phyloP scores from a whole-genome alignment of 75 land plant genomes.

The Pinus tabuliformis region DNA sequence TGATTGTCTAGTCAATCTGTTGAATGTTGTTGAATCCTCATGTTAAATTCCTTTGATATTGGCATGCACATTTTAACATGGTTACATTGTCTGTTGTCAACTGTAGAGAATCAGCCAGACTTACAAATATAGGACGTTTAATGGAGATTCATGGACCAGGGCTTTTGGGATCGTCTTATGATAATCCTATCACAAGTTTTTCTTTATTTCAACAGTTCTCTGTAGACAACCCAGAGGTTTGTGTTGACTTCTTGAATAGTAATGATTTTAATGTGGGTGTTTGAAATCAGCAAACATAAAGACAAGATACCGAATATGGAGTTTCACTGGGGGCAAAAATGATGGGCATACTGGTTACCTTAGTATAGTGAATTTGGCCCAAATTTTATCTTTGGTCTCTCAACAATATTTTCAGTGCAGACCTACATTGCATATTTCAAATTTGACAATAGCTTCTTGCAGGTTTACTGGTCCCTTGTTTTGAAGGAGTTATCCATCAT shows the following conservation, averaged over 20 bases:
- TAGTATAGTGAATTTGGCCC: background rate
- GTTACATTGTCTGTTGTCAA: no score
- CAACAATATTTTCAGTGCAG: background rate
- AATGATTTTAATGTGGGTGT: background rate
- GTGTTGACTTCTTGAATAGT: background rate
- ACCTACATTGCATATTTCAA: background rate
- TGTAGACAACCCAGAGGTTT: conserved; percentile 75
- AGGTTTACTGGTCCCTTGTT: conserved; percentile 73
- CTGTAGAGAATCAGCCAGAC: conserved; percentile 52
- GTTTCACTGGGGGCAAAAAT: background rate
- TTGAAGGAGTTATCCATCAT: conserved; percentile 58
- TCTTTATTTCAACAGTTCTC: conserved; percentile 63
- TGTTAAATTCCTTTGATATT: no score
- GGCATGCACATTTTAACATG: no score
- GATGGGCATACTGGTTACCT: background rate
- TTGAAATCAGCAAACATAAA: background rate
- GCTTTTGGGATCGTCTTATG: conserved; percentile 67
- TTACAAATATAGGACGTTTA: conserved; percentile 71
- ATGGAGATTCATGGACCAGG: conserved; percentile 67
- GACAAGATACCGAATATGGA: background rate
- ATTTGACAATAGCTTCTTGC: conserved; percentile 8
- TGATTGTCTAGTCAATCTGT: no score
- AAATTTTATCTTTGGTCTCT: background rate
- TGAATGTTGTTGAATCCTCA: no score
- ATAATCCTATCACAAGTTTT: conserved; percentile 74